Conservation (phyloP, 2,329 filamentous ascomycete genomes). For the Periconia macrospinosa region DNA sequence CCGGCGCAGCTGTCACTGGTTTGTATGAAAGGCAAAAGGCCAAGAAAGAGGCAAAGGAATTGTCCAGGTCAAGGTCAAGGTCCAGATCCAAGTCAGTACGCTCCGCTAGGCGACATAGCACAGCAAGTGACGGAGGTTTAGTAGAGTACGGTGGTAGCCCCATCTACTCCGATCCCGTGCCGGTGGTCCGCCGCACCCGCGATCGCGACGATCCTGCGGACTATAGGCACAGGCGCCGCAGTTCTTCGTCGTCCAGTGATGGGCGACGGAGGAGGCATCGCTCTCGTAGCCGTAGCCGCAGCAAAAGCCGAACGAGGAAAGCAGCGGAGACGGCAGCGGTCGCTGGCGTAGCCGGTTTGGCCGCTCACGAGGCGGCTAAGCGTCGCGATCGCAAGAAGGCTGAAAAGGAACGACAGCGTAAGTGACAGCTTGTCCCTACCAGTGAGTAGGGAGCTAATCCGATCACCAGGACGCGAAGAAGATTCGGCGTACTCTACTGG, state of each 20-base stretch:
- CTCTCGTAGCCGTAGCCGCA: constrained; percentile 41
- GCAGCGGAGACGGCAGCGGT: constrained; percentile 60
- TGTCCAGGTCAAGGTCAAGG: constrained; percentile 43
- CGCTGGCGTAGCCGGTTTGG: constrained; percentile 59
- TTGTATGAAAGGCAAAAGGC: constrained; percentile 66
- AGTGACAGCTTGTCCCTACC: constrained; percentile 30
- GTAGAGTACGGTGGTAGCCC: constrained; percentile 68
- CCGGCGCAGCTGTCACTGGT: constrained; percentile 63
- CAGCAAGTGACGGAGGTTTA: constrained; percentile 54
- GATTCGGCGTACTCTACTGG: constrained; percentile 38
- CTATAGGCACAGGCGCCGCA: constrained; percentile 46
- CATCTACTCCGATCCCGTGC: constrained; percentile 57
- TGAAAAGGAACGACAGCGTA: constrained; percentile 55
- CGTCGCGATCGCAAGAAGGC: constrained; percentile 59
- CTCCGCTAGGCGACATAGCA: constrained; percentile 43
- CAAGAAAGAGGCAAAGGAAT: constrained; percentile 58
- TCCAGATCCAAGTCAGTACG: constrained; percentile 51
- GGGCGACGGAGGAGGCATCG: constrained; percentile 39
- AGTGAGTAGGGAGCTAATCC: constrained; percentile 19
- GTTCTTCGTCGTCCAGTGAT: constrained; percentile 47
- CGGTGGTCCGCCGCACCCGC: constrained; percentile 46
- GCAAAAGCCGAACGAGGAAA: constrained; percentile 53
- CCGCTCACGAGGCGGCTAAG: constrained; percentile 61
- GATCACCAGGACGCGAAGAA: constrained; percentile 29
- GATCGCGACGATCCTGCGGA: constrained; percentile 45